These are phyloP conservation scores for Ogataea ramenticola DNA, from an alignment of 805 yeast species.

Conservation along the genomic window DNA sequence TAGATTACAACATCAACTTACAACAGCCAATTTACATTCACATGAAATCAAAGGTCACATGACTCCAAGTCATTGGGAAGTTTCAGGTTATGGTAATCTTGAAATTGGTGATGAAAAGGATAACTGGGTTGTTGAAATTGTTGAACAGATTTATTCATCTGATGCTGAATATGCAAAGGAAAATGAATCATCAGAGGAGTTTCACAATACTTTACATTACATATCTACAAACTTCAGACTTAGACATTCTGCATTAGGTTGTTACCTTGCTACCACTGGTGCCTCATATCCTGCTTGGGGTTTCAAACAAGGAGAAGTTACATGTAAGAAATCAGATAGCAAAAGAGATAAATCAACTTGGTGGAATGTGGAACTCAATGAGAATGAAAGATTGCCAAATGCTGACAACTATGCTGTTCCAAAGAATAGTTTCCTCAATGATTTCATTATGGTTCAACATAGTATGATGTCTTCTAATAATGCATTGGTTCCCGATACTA, in stretches of 20 bases:
- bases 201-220: slow-evolving; percentile 57
- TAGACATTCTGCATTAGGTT: slow-evolving; percentile 58
- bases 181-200: slow-evolving; percentile 37
- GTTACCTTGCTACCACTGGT: slow-evolving; percentile 85
- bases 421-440: slow-evolving; percentile 51
- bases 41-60: slow-evolving; percentile 63
- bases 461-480: slow-evolving; percentile 84
- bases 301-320: slow-evolving; percentile 88
- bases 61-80: slow-evolving; percentile 43
- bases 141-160: slow-evolving; percentile 39
- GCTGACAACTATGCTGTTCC: slow-evolving; percentile 34
- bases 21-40: slow-evolving; percentile 64
- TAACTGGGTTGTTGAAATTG: slow-evolving; percentile 70
- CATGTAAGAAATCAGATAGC: slow-evolving; percentile 49
- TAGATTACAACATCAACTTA: slow-evolving; percentile 54
- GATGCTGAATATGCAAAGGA: slow-evolving; percentile 20
- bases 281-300: slow-evolving; percentile 91
- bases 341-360: slow-evolving; percentile 55
- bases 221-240: slow-evolving; percentile 79
- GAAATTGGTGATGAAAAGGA: slow-evolving; percentile 64
- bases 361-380: slow-evolving; percentile 78
- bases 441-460: slow-evolving; percentile 62
- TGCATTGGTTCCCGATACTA: slow-evolving; percentile 71
- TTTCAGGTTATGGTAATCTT: slow-evolving; percentile 65
- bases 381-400: slow-evolving; percentile 36